phyloP scores from a whole-genome alignment of 805 yeast species.

The Saccharomycopsis oosterbeekiorum region DNA sequence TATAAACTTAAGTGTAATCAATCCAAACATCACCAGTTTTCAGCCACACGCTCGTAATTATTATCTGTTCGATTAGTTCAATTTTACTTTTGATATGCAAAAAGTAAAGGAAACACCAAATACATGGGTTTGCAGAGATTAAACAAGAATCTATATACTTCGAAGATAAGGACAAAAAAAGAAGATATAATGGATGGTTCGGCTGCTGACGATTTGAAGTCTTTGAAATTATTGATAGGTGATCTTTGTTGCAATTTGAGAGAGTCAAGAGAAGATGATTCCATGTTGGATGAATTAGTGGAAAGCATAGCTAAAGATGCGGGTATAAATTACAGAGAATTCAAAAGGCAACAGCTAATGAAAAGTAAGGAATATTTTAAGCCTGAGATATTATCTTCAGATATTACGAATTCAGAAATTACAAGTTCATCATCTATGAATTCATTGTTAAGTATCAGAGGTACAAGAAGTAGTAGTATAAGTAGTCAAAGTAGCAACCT shows the following conservation, averaged over 20 bases:
- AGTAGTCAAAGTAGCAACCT: not conserved
- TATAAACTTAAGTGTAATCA: too few species aligned
- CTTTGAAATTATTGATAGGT: constrained; percentile 13
- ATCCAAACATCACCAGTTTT: too few species aligned
- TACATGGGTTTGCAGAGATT: too few species aligned
- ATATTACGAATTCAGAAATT: not conserved
- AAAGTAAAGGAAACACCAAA: too few species aligned
- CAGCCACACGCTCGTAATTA: too few species aligned
- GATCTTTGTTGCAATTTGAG: constrained; percentile 11
- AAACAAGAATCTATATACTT: not conserved
- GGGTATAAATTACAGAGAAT: constrained; percentile 16
- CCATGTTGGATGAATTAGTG: constrained; percentile 12
- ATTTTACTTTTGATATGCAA: too few species aligned
- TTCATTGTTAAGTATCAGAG: not conserved
- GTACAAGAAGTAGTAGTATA: not conserved
- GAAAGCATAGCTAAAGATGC: constrained; percentile 15
- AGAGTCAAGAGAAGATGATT: constrained; percentile 15
- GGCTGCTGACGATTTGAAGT: constrained; percentile 19
- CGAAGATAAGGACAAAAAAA: not conserved
- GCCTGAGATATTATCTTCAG: not conserved
- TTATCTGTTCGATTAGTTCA: too few species aligned
- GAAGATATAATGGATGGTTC: constrained; percentile 17
- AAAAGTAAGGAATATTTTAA: constrained; percentile 16
- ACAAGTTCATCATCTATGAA: not conserved
- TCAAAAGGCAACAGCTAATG: constrained; percentile 12